Evolutionary conservation across 139 green algal genomes (phyloP).

Genomic region (Deuterostichococcus epilithicus): DNA sequence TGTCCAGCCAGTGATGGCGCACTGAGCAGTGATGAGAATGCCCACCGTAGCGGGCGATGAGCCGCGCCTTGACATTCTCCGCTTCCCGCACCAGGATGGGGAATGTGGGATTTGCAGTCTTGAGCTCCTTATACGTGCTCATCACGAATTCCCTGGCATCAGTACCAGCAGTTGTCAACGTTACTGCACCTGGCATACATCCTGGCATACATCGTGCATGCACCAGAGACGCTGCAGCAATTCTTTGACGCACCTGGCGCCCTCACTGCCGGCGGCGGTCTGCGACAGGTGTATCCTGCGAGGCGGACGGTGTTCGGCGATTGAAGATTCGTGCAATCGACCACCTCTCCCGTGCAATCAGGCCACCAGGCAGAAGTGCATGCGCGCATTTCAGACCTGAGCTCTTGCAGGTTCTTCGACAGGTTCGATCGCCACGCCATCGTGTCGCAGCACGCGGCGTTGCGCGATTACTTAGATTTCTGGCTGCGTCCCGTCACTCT

Average conservation of each 20-base stretch:
- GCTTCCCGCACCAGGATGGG: slow-evolving; percentile 82
- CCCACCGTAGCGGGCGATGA: slow-evolving; percentile 77
- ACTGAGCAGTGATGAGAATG: neutral
- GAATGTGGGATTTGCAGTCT: slow-evolving; percentile 84
- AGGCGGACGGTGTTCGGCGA: neutral
- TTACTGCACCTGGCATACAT: neutral
- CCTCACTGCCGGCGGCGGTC: slow-evolving; percentile 59
- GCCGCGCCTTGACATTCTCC: slow-evolving; percentile 60
- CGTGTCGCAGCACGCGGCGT: no score
- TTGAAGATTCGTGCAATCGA: neutral
- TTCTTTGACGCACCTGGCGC: slow-evolving; percentile 52
- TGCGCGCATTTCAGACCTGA: slow-evolving; percentile 44
- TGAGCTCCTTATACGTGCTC: slow-evolving; percentile 78
- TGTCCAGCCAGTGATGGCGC: neutral
- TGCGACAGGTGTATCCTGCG: slow-evolving; percentile 79
- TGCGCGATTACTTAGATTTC: no score
- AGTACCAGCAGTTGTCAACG: neutral
- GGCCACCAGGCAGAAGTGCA: neutral
- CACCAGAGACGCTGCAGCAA: neutral
- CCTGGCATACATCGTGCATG: neutral
- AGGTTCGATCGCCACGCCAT: slow-evolving; percentile 59
- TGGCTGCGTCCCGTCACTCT: no score
- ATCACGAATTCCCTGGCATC: slow-evolving; percentile 76
- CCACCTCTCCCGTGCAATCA: neutral
- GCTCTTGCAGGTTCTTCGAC: slow-evolving; percentile 70